Evolutionary conservation across 2,329 filamentous ascomycete genomes (phyloP), one percentile per base, ranked within the genome.

Genomic region (Pseudogymnoascus sp.): DNA sequence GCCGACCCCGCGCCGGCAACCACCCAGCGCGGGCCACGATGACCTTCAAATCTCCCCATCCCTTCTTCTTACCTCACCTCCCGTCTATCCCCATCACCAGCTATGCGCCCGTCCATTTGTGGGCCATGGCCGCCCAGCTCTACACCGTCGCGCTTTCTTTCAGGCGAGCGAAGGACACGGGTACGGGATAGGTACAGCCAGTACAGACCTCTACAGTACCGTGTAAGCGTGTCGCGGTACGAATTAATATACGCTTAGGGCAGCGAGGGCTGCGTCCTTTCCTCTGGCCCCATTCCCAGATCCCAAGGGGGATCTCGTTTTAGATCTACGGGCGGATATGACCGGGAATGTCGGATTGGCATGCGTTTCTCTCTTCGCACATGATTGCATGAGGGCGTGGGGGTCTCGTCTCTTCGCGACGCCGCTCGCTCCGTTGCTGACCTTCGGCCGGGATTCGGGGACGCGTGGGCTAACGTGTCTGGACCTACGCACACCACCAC

Each of bases 381-480:
- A 48, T 48, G 42, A 48, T 48, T 48, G 42, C 42, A 48, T 29
- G 42, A 48, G 42, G 42, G 42, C 42, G 42, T 48, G 42, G 42
- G 42, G 42, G 42, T 48, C 42, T 48, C 21, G 21, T 21, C 21
- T 21, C 21, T 21, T 21, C 42, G 42, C 42, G 42, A 29, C 42
- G 42, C 29, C 42, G 42, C 42, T 48, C 42, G 42, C 42, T 48
- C 42, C 42, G 42, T 29, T 48, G n/a, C 25, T 48, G 25, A 48
- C 42, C 42, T 21, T 3, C 42, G 21, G 21, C 13, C 3, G 13
- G 42, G n/a, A 48, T 48, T 48, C 25, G 7, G 42, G 39, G 21
- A 10, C 21, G 21, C 25, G 17, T 7, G 17, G 13, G 13, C 38
- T n/a, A 17, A 41, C n/a, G 38, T 29, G 25, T 48, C 42, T 29